Evolutionary conservation across 2,329 filamentous ascomycete genomes (phyloP), one percentile per base, ranked within the genome.

Genomic region (Hirsutella minnesotensis): DNA sequence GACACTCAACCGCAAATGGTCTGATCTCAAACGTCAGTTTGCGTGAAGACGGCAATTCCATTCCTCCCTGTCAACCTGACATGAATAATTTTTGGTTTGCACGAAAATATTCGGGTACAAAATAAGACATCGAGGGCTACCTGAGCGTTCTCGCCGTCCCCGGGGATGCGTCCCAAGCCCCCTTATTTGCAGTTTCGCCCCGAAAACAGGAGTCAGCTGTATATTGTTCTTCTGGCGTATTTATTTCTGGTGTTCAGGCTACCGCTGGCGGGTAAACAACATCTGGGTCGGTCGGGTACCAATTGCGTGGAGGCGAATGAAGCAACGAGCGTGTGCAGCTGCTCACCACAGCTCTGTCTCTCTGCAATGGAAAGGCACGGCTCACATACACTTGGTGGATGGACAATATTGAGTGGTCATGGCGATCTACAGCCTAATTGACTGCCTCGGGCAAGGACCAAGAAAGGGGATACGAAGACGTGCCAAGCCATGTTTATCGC

Each of bases 1-100:
- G 61, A 74, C 77, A 7, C 73, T 90, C 36, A 79, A 71, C 48
- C 78, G 83, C 53, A 87, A 83, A 66, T 89, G 83, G 83, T 77
- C 75, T 40, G 86, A 90, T 53, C 67, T 90, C 49, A 77, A 72
- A 62, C 67, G 68, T 40, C 75, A 78, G 44, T 75, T 79, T 53
- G 66, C 63, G 38, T 72, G 51, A 49, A n/a, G 21, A 15, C 9
- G 20, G 24, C 3, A 10, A 35, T 18, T 2, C 9, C 2, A 3
- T 18, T 18, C 16, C 9, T 35, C 33, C 3, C 15, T 9, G 16
- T 9, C 33, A 35, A 9, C 7, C 16, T 16, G 15, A n/a, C 9
- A 18, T 9, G 5, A 35, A 19, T 18, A 30, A 16, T 18, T 19
- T n/a, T 27, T 19, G 24, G 38, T 27, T 42, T 21, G 13, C 29